Base-by-base conservation (phyloP, 2,329 filamentous ascomycete species). In the Zymoseptoria tritici region DNA sequence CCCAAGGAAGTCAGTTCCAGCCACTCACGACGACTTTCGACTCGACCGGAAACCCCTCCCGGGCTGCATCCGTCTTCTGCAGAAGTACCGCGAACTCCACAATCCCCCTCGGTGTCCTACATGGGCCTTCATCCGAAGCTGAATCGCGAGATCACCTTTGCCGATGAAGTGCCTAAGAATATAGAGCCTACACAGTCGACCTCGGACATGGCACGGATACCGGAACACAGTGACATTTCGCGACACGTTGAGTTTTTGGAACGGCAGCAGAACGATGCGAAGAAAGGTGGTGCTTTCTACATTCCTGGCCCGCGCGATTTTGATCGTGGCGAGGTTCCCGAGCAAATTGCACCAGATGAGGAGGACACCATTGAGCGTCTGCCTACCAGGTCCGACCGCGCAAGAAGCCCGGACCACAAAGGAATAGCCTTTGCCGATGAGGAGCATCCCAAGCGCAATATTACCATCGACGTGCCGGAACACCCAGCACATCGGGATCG, bases 301-400 rank as follows among this genome's bases (percentile, higher is more conserved):
- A 97, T 99, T 67, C 94, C 94, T 0, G 92, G 92, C 20, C 94
- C 94, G 0, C 82, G 92, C 67, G 94, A 97, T 70, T 92, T 88
- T 54, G 94, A 99, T 68, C 84, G 85, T 55, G 94, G 93, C 24
- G 81, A 90, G 62, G 79, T 86, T 9, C 92, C 92, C 3, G 76
- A 85, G 66, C 76, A 80, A 20, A 71, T 89, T 13, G 78, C 80
- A 8, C 77, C 79, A 42, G 74, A 77, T 5, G 76, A 78, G 1
- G 55, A 31, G 71, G 72, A 20, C 70, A 75, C 29, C 61, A 67
- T 71, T 2, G 46, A 62, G 11, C 66, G 68, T 8, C 60, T 66
- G 4, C 64, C 68, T 42, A 73, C 71, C 4, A 62, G 64, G 9
- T 66, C 71, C 49, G 29, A 59, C 31, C 57, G 29, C 67, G 72